Evolutionary conservation across 208 protist species (phyloP), one percentile per base, ranked within the genome.

Genomic region (Zelonia costaricensis): DNA sequence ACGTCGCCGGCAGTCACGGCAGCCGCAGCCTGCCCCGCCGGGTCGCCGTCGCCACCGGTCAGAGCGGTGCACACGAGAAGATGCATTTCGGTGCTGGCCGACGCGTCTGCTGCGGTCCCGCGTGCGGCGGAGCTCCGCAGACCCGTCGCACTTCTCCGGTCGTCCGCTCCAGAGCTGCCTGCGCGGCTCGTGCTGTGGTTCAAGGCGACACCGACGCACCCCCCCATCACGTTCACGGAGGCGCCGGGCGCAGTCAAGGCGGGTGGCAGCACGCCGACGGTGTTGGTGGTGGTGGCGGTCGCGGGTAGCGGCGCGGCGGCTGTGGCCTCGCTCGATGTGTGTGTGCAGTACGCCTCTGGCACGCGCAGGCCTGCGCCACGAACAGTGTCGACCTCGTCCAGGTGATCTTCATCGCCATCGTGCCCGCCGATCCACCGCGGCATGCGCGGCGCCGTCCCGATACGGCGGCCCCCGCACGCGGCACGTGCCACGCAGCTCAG

Each of bases 281-380:
- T 7, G 40, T 18, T 45, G 40, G 6, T 0, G 40, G 16, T 45
- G 40, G 40, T 18, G n/a, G n/a, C n/a, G n/a, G n/a, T n/a, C n/a
- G n/a, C n/a, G n/a, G n/a, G n/a, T n/a, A n/a, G n/a, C n/a, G n/a
- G n/a, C n/a, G 33, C 33, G 5, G 22, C 44, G 15, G 44, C 27
- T 15, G 44, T 16, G 22, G 44, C 44, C 18, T 9, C 44, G 22
- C 22, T 9, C 15, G 2, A 33, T 2, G 57, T 62, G 57, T 62
- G 38, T 7, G 57, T 62, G 30, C 42, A 54, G 45, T 62, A 62
- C 12, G 57, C 42, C 30, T 53, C 57, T 33, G 33, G 33, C 0
- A 62, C 38, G 35, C 22, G 4, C 46, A 62, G 45, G 33, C 30
- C 12, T n/a, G 8, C 2, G 27, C 12, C 57, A 3, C 13, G 35